A percentile compares a stretch with the other conserved stretches of the same genome.
Conservation (phyloP, 345 rosid species). For the Heritiera fomes region DNA sequence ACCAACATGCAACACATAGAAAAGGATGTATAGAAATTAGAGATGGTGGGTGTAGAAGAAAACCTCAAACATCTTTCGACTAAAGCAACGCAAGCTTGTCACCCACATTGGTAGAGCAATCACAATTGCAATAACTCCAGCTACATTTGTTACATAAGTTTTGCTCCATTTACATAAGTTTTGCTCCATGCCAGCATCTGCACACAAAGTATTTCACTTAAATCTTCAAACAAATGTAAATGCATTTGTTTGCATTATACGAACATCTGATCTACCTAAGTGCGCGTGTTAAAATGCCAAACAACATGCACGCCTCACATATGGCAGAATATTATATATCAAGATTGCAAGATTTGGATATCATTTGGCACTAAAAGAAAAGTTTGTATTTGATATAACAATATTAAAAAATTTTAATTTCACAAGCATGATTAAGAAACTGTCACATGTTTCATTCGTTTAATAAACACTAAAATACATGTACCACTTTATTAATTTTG, state of each 20-base stretch:
- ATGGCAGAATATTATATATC: background rate
- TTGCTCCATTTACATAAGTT: constrained; percentile 43
- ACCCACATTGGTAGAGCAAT: constrained; percentile 60
- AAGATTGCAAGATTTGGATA: no score
- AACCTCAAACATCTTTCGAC: constrained; percentile 55
- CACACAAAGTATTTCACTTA: no score
- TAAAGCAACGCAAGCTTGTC: constrained; percentile 38
- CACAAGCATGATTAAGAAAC: no score
- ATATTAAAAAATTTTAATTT: no score
- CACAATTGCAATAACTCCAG: constrained; percentile 52
- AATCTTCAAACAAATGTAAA: no score
- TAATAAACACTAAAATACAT: no score
- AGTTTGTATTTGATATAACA: no score
- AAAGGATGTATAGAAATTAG: constrained; percentile 48
- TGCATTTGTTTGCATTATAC: background rate
- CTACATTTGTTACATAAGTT: constrained; percentile 43
- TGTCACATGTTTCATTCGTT: no score
- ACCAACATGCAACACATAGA: constrained; percentile 55
- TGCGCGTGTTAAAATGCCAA: no score
- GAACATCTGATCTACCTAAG: background rate
- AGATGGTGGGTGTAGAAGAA: constrained; percentile 67
- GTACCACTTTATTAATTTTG: no score
- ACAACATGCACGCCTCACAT: background rate
- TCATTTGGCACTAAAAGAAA: no score
- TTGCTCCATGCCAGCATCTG: constrained; percentile 41